Percentiles rank a stretch among this genome's conserved stretches.
Conservation (phyloP, 352 stramenopile genomes). For the Globisporangium spinosum region DNA sequence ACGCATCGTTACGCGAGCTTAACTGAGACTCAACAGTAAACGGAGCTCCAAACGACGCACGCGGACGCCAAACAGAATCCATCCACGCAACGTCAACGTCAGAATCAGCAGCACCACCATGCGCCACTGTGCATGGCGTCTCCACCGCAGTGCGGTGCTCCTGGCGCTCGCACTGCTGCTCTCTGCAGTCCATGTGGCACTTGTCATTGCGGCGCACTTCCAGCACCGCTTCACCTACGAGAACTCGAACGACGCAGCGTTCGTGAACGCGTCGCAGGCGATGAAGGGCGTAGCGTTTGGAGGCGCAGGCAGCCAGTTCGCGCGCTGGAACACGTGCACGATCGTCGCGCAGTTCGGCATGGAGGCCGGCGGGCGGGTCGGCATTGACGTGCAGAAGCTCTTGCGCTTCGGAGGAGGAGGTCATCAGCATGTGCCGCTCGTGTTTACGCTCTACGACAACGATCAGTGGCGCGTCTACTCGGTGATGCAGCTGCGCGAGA, state of each 20-base stretch:
- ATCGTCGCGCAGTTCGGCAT: slow-evolving; percentile 57
- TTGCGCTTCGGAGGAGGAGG: slow-evolving; percentile 16
- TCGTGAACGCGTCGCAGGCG: slow-evolving; percentile 9
- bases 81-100: background rate
- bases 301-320: background rate
- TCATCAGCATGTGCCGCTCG: slow-evolving; percentile 29
- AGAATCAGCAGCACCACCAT: background rate
- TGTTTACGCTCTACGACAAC: slow-evolving; percentile 56
- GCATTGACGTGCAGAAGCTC: slow-evolving; percentile 37
- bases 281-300: slow-evolving; percentile 11
- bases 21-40: background rate
- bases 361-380: slow-evolving; percentile 40
- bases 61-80: background rate
- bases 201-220: slow-evolving; percentile 11
- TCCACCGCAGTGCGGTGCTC: background rate
- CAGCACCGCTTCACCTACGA: slow-evolving; percentile 17
- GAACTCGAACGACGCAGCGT: slow-evolving; percentile 2
- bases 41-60: background rate
- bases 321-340: slow-evolving; percentile 62
- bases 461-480: slow-evolving; percentile 62
- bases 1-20: background rate
- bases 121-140: background rate
- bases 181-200: background rate
- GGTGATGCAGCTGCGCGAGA: slow-evolving; percentile 53
- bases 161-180: background rate